Conservation (phyloP, 1,284 basidiomycete genomes). For the Apiotrichum mycotoxinovorans region DNA sequence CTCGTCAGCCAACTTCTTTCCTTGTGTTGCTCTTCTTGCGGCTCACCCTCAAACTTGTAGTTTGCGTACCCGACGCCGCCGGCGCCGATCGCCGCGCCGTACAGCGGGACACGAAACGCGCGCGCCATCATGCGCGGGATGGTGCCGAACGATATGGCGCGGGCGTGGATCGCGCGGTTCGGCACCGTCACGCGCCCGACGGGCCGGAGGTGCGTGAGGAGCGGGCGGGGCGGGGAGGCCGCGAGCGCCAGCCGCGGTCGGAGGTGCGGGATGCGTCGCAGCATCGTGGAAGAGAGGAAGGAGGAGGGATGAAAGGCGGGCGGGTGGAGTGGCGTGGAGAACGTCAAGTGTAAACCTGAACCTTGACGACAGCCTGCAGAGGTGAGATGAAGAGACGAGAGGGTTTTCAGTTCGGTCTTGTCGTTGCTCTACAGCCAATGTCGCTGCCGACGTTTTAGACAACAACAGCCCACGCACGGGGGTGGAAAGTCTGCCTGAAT, state of each 20-base stretch:
- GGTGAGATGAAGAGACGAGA: not conserved
- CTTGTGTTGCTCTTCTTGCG: not conserved
- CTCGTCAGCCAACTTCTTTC: too few relatives aligned
- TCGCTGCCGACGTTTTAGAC: too few relatives aligned
- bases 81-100: conserved; percentile 77
- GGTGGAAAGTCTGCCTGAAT: too few relatives aligned
- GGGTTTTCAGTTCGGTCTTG: too few relatives aligned
- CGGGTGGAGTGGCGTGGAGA: not conserved
- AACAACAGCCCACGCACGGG: too few relatives aligned
- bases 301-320: not conserved
- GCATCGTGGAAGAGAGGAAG: not conserved
- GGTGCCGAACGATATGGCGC: conserved; percentile 75
- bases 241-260: conserved; percentile 10
- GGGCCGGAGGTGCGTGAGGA: not conserved
- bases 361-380: not conserved
- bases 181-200: conserved; percentile 15
- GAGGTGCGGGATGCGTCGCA: conserved; percentile 15
- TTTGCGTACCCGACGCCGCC: conserved; percentile 89
- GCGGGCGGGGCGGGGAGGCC: not conserved
- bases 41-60: conserved; percentile 84
- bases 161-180: conserved; percentile 54
- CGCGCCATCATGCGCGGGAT: conserved; percentile 76
- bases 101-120: conserved; percentile 78
- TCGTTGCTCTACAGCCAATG: too few relatives aligned
- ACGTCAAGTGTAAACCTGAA: not conserved